Conservation (phyloP, 345 rosid species). For the Limnanthes douglasii region DNA sequence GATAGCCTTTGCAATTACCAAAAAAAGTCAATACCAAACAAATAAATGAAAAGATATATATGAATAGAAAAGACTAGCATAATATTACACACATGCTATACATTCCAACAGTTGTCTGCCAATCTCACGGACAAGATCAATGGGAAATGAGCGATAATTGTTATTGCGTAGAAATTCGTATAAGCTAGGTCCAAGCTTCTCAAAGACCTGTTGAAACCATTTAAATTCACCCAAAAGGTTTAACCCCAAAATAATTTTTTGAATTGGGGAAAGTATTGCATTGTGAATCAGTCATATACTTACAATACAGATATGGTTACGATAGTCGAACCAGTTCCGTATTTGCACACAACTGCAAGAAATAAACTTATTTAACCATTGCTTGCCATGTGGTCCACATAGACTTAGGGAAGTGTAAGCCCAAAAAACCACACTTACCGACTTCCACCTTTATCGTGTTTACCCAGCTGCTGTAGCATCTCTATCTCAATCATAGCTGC, state of each 20-base stretch:
- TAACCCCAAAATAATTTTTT: constrained; percentile 46
- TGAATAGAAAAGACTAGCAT: constrained; percentile 26
- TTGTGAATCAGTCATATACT: constrained; percentile 48
- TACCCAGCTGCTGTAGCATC: constrained; percentile 69
- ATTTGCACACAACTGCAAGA: constrained; percentile 99
- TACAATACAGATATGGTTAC: constrained; percentile 99
- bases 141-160: constrained; percentile 96
- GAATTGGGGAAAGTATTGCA: constrained; percentile 51
- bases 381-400: too few relatives aligned
- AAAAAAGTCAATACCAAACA: constrained; percentile 10
- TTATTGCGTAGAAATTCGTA: constrained; percentile 97
- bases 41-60: constrained; percentile 10
- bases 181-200: constrained; percentile 99
- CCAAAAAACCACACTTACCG: constrained; percentile 38
- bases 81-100: constrained; percentile 96
- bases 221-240: constrained; percentile 52
- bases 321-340: constrained; percentile 99
- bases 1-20: too few relatives aligned
- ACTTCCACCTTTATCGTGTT: constrained; percentile 68
- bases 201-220: constrained; percentile 93
- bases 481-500: constrained; percentile 93
- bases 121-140: constrained; percentile 97
- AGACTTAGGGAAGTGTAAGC: constrained; percentile 2
- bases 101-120: constrained; percentile 98
- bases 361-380: constrained; percentile 67